Evolutionary conservation across 2,329 filamentous ascomycete species (phyloP).

Genomic region (Hymenoscyphus occultus): DNA sequence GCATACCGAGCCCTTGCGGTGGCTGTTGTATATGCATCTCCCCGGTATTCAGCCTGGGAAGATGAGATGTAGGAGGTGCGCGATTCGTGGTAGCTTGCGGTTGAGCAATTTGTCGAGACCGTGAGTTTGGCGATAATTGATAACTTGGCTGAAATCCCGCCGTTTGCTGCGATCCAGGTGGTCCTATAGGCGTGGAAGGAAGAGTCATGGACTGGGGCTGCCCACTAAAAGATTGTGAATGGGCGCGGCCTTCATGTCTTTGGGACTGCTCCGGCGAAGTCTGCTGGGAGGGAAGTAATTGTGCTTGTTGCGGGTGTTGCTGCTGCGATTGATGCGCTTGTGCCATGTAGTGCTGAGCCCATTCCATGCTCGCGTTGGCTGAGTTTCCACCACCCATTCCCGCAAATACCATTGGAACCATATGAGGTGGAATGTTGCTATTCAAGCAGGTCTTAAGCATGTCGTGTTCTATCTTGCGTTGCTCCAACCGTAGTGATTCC

Average conservation of each 20-base stretch:
- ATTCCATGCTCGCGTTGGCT: slow-evolving; percentile 61
- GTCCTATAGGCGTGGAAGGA: slow-evolving; percentile 34
- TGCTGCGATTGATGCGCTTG: slow-evolving; percentile 44
- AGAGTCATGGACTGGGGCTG: slow-evolving; percentile 32
- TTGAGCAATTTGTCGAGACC: slow-evolving; percentile 31
- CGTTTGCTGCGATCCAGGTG: slow-evolving; percentile 26
- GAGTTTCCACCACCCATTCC: slow-evolving; percentile 64
- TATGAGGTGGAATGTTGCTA: slow-evolving; percentile 68
- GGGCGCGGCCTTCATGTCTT: slow-evolving; percentile 49
- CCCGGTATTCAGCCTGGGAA: slow-evolving; percentile 44
- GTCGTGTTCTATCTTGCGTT: slow-evolving; percentile 68
- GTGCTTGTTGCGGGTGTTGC: slow-evolving; percentile 30
- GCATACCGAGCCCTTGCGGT: slow-evolving; percentile 40
- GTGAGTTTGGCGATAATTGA: slow-evolving; percentile 35
- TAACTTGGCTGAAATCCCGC: slow-evolving; percentile 33
- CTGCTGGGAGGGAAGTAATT: slow-evolving; percentile 47
- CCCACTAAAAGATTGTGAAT: slow-evolving; percentile 24
- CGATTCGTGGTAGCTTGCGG: slow-evolving; percentile 29
- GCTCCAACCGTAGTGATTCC: slow-evolving; percentile 66
- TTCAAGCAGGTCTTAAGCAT: slow-evolving; percentile 68
- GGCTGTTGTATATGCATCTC: slow-evolving; percentile 40
- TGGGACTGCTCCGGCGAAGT: slow-evolving; percentile 54
- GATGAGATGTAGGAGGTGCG: slow-evolving; percentile 33
- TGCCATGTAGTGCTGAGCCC: slow-evolving; percentile 64
- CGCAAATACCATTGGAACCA: slow-evolving; percentile 73